Evolutionary conservation across 805 yeast species (phyloP), one percentile per base, ranked within the genome.

Genomic region (Cyberlindnera saturnus): DNA sequence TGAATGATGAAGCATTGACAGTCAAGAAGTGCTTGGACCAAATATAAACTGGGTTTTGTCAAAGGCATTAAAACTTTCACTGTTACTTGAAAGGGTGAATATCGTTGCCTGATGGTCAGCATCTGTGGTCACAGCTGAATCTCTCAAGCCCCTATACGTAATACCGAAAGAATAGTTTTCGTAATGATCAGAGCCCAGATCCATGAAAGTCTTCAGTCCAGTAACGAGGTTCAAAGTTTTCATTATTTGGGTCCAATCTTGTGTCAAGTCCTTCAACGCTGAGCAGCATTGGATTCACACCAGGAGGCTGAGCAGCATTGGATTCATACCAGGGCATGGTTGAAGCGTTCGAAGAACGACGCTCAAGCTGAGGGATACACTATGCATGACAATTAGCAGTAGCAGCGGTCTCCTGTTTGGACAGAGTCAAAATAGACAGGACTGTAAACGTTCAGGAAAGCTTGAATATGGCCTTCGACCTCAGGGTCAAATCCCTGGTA

Each of bases 31-130:
- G 53, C 69, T 77, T 83, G 53, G 74, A 75, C 80, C 79, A 81
- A 51, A 75, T 71, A 59, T 74, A 81, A 32, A 69, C 61, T 45
- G 79, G 87, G 44, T 81, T 73, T 73, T 90, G 69, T 82, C 83
- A 78, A 60, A 79, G 71, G 57, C 82, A 88, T 57, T 77, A 73
- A 52, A 75, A 67, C 39, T 79, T 75, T 66, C 90, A 74, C 40
- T 62, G 42, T 7, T 48, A 43, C 40, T 65, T 65, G 5, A 48
- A 47, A 1, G 66, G 64, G 4, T 82, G 15, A 71, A 53, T 4
- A 78, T 75, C 3, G 82, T 82, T 10, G 78, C 64, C 57, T 82
- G 89, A 62, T 80, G 85, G 57, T 80, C 87, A 5, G 83, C 71
- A 53, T 73, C 81, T 4, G 71, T 61, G 17, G 80, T 77, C 31